Percentiles rank a stretch among this genome's conserved stretches.
These are phyloP conservation scores for Leishmania braziliensis DNA, from an alignment of 208 protist species.

Conservation along the genomic window DNA sequence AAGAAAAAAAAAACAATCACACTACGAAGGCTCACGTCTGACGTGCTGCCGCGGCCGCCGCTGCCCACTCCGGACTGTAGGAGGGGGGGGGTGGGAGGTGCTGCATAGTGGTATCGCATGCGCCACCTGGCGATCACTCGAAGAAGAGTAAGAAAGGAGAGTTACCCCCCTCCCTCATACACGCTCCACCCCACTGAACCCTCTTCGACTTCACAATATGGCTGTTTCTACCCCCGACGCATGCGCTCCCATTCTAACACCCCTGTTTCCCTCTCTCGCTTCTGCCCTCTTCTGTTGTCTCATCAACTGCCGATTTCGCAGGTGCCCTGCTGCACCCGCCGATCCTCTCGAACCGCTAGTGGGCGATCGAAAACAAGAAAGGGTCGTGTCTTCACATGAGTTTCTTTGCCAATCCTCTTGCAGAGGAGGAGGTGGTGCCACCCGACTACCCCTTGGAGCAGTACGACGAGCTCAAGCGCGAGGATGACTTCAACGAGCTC, in stretches of 20 bases:
- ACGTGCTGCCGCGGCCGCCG: too few relatives aligned
- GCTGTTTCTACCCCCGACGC: neutral
- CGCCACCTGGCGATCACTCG: neutral
- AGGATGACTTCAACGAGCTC: constrained; percentile 80
- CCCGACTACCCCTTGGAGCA: constrained; percentile 50
- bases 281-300: neutral
- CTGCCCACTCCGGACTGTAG: neutral
- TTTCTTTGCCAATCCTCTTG: constrained; percentile 78
- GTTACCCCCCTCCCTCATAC: neutral
- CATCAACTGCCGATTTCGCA: neutral
- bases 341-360: neutral
- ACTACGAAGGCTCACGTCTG: too few relatives aligned
- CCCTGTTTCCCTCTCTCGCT: neutral
- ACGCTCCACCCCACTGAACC: neutral
- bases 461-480: constrained; percentile 67
- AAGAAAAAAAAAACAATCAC: neutral
- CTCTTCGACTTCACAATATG: neutral
- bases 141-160: neutral
- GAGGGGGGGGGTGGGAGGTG: neutral
- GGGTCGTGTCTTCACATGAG: constrained; percentile 21
- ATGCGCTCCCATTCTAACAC: neutral
- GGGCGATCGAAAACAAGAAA: neutral
- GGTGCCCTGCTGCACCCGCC: neutral
- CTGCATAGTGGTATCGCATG: neutral
- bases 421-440: constrained; percentile 58